A percentile compares a stretch with the other conserved stretches of the same genome.
These are phyloP conservation scores for Apiotrichum domesticum DNA, from an alignment of 1,284 basidiomycete species.

Conservation along the genomic window DNA sequence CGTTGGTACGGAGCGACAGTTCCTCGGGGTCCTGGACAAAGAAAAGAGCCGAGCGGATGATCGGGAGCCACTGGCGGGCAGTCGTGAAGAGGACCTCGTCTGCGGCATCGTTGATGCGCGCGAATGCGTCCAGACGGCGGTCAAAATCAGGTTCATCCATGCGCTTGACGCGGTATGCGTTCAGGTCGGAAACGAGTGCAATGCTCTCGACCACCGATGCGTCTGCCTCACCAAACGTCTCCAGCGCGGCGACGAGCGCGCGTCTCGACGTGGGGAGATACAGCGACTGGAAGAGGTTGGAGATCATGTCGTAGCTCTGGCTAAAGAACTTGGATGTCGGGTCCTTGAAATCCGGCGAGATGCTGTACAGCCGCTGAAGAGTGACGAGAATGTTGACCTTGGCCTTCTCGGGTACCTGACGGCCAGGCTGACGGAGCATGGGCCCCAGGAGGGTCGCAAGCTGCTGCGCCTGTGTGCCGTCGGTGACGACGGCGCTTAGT, in stretches of 20 bases:
- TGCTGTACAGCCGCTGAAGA: constrained; percentile 64
- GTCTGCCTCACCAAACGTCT: constrained; percentile 56
- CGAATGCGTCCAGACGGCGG: constrained; percentile 71
- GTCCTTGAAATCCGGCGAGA: constrained; percentile 63
- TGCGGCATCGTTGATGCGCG: constrained; percentile 56
- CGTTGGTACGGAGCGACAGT: constrained; percentile 77
- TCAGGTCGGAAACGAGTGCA: constrained; percentile 63
- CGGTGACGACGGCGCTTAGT: constrained; percentile 68
- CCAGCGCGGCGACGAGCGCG: constrained; percentile 62
- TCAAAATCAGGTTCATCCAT: constrained; percentile 94
- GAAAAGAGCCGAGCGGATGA: constrained; percentile 77
- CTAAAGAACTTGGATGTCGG: constrained; percentile 52
- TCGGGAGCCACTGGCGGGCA: constrained; percentile 61
- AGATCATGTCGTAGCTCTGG: constrained; percentile 62
- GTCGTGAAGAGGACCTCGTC: constrained; percentile 46
- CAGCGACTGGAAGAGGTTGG: constrained; percentile 68
- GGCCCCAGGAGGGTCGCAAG: constrained; percentile 73
- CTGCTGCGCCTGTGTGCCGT: constrained; percentile 65
- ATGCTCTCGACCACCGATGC: constrained; percentile 52
- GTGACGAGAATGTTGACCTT: constrained; percentile 81
- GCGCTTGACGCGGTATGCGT: constrained; percentile 75
- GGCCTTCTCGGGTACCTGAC: constrained; percentile 74
- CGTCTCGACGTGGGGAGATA: constrained; percentile 63
- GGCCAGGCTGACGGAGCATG: constrained; percentile 69
- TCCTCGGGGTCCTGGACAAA: constrained; percentile 88